Conservation (phyloP, 306 rosid genomes). For the Castanea sativa region DNA sequence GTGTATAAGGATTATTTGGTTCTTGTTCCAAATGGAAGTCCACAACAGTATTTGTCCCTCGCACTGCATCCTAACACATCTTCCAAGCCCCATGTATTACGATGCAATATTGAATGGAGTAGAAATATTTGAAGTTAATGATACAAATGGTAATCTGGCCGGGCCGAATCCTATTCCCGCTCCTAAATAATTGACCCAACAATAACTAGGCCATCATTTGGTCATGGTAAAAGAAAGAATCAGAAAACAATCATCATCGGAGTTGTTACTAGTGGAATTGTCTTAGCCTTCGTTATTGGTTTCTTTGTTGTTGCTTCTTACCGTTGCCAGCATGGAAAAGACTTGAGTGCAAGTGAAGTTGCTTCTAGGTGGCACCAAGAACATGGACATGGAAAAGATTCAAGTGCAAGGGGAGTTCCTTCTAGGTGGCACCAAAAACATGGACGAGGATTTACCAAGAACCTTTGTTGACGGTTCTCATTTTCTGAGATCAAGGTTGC, state of each 20-base stretch:
- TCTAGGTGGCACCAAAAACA: constrained; percentile 14
- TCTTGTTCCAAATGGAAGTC: constrained; percentile 50
- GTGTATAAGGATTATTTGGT: constrained; percentile 62
- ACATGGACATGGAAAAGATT: constrained; percentile 2
- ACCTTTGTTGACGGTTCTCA: too few species aligned
- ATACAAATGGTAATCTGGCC: constrained; percentile 57
- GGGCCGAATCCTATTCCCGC: constrained; percentile 65
- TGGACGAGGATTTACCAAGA: constrained; percentile 83
- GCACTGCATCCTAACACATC: constrained; percentile 54
- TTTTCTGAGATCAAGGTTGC: too few species aligned
- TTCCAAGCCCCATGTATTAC: constrained; percentile 32
- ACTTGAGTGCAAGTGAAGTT: too few species aligned
- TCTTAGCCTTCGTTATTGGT: constrained; percentile 52
- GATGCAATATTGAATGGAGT: constrained; percentile 75
- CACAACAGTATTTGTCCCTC: constrained; percentile 70
- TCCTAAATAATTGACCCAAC: constrained; percentile 38
- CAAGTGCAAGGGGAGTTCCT: constrained; percentile 68
- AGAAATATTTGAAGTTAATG: constrained; percentile 78
- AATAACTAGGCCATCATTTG: constrained; percentile 26
- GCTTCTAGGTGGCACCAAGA: constrained; percentile 23
- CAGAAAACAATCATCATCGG: constrained; percentile 57
- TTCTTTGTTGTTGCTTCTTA: constrained; percentile 40
- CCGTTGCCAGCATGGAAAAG: too few species aligned
- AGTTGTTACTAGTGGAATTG: constrained; percentile 60
- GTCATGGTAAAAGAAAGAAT: constrained; percentile 45